Conservation (phyloP, 148 eudicot species). For the Nepenthes mirabilis region DNA sequence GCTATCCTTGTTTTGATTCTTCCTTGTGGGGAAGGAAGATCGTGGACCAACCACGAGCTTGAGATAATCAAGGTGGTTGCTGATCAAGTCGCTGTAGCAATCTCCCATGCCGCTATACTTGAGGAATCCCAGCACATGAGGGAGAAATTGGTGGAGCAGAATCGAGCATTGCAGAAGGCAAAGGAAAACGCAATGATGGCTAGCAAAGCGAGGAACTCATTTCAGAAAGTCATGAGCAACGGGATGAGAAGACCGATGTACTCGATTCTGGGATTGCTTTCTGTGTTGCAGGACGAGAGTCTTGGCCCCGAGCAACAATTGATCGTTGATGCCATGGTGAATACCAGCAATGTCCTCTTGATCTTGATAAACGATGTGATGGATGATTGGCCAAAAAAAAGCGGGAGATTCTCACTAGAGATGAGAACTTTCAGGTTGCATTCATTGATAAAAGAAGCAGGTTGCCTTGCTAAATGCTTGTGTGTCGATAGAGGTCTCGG, state of each 20-base stretch:
- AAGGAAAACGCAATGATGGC: constrained; percentile 4
- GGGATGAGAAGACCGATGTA: constrained; percentile 98
- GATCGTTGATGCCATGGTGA: constrained; percentile 68
- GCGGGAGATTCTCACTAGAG: constrained; percentile 54
- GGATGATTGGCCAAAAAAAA: constrained; percentile 23
- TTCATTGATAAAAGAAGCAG: constrained; percentile 47
- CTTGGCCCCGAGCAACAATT: constrained; percentile 51
- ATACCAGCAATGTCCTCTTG: constrained; percentile 64
- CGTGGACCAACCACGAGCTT: constrained; percentile 27
- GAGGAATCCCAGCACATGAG: constrained; percentile 8
- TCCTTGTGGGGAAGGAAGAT: constrained; percentile 34
- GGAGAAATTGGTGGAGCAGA: constrained; percentile 6
- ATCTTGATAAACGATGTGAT: constrained; percentile 71
- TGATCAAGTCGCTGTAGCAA: constrained; percentile 10
- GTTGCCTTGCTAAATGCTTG: constrained; percentile 66
- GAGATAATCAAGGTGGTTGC: constrained; percentile 6
- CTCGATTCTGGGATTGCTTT: constrained; percentile 25
- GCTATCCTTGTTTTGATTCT: constrained; percentile 70
- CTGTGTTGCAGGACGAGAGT: constrained; percentile 1
- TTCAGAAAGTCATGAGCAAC: constrained; percentile 77
- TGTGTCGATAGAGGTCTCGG: constrained; percentile 35
- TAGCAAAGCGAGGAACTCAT: constrained; percentile 28
- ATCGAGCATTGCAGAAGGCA: constrained; percentile 3
- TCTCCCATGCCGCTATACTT: constrained; percentile 6
- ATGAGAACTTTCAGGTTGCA: constrained; percentile 41